A percentile compares a stretch with the other conserved stretches of the same genome.
Evolutionary conservation across 805 yeast genomes (phyloP).

Genomic region (Wickerhamiella kurtzmanii): DNA sequence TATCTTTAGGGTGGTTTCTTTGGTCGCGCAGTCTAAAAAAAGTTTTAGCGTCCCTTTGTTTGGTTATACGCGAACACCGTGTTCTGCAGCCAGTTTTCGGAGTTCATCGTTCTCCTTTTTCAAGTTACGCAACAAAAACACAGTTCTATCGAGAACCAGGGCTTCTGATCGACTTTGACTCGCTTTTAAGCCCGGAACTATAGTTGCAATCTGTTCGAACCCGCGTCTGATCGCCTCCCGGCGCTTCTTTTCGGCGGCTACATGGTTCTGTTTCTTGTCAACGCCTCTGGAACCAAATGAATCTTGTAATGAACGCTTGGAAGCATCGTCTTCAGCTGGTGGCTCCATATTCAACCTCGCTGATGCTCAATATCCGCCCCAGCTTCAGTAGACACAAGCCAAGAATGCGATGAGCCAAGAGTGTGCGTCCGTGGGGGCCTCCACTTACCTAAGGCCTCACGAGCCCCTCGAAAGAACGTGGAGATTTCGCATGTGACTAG

Average conservation of each 20-base stretch:
- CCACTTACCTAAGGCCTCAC: background rate
- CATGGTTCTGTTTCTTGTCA: slow-evolving; percentile 37
- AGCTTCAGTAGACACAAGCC: no score
- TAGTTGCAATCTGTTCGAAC: slow-evolving; percentile 57
- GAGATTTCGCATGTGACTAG: background rate
- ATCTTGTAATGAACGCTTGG: background rate
- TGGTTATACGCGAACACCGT: background rate
- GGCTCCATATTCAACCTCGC: background rate
- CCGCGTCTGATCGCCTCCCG: slow-evolving; percentile 74
- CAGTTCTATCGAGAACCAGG: slow-evolving; percentile 48
- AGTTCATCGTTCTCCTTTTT: slow-evolving; percentile 23
- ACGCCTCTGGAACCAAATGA: background rate
- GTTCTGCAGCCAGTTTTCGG: slow-evolving; percentile 15
- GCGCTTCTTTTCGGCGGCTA: slow-evolving; percentile 76
- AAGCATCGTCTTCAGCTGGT: background rate
- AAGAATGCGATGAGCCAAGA: no score
- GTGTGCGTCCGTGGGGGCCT: background rate
- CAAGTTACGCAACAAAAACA: slow-evolving; percentile 23
- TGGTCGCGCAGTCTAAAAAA: no score
- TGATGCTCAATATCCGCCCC: no score
- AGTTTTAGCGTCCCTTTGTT: no score
- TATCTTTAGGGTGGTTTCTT: no score
- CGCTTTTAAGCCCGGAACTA: slow-evolving; percentile 61
- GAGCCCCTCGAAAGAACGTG: background rate
- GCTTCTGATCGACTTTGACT: slow-evolving; percentile 71